These are phyloP conservation scores for Hypoxylon rickii DNA, from an alignment of 495 filamentous ascomycete species.

Conservation along the genomic window DNA sequence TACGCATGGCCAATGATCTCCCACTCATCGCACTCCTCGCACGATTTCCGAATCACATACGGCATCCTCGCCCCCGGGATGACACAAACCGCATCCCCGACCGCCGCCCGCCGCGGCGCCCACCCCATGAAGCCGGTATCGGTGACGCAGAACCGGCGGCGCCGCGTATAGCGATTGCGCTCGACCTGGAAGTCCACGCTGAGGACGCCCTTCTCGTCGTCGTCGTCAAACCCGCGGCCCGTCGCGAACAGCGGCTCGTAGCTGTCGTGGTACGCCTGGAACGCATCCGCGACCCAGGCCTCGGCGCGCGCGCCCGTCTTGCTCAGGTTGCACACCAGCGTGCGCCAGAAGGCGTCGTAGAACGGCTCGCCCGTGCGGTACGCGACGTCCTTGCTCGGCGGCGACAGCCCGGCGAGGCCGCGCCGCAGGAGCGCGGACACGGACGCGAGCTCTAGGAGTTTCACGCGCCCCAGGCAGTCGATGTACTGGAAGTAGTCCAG, in stretches of 20 bases:
- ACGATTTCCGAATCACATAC: neutral
- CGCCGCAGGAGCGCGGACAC: neutral
- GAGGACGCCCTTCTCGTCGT: neutral
- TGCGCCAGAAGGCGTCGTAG: neutral
- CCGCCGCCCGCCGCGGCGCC: too few relatives aligned
- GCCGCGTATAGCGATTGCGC: neutral
- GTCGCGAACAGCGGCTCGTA: neutral
- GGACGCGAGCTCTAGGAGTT: neutral
- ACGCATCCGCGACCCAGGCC: neutral
- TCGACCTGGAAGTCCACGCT: neutral
- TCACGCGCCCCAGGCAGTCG: neutral
- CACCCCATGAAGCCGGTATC: neutral
- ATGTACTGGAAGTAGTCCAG: neutral
- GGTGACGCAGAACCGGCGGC: neutral
- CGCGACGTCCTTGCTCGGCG: neutral
- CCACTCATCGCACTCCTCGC: neutral
- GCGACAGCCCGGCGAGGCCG: neutral
- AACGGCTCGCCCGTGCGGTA: neutral
- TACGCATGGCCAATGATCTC: neutral
- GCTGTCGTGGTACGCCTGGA: neutral
- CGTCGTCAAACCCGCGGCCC: neutral
- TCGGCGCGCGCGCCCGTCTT: neutral
- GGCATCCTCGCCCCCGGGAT: neutral
- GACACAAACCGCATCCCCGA: neutral
- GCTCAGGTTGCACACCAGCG: neutral